Evolutionary conservation across 306 rosid species (phyloP).

Genomic region (Trichosanthes truncata): DNA sequence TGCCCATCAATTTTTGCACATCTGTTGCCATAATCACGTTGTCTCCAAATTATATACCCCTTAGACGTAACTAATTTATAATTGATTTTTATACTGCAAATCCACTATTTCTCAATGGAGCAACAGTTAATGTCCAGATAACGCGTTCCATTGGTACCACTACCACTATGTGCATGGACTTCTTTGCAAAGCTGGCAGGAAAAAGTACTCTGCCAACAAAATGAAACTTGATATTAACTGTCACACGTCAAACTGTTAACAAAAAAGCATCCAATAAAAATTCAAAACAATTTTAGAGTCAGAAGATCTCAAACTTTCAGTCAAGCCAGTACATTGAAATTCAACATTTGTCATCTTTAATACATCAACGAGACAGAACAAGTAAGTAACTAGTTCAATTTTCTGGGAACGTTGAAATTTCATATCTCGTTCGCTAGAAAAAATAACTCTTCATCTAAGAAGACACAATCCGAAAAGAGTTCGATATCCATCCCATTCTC

Average conservation of each 20-base stretch:
- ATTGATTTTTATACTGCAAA: neutral
- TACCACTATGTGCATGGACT: neutral
- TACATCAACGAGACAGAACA: neutral
- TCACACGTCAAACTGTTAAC: neutral
- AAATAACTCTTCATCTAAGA: neutral
- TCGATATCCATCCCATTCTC: neutral
- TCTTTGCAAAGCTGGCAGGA: neutral
- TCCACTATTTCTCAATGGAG: neutral
- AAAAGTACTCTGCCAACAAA: neutral
- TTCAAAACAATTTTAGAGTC: neutral
- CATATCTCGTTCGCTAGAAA: neutral
- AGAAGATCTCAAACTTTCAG: neutral
- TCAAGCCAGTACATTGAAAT: neutral
- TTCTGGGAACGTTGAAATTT: neutral
- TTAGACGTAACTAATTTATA: neutral
- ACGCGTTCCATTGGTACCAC: neutral
- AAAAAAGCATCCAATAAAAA: neutral
- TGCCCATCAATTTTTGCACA: constrained; percentile 66
- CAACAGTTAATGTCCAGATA: neutral
- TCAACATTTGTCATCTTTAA: neutral
- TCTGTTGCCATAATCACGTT: constrained; percentile 49
- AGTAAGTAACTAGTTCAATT: neutral
- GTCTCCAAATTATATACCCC: neutral
- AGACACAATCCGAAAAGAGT: neutral
- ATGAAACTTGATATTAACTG: neutral